Conservation (phyloP, 108 stramenopile genomes). For the Fistulifera solaris region DNA sequence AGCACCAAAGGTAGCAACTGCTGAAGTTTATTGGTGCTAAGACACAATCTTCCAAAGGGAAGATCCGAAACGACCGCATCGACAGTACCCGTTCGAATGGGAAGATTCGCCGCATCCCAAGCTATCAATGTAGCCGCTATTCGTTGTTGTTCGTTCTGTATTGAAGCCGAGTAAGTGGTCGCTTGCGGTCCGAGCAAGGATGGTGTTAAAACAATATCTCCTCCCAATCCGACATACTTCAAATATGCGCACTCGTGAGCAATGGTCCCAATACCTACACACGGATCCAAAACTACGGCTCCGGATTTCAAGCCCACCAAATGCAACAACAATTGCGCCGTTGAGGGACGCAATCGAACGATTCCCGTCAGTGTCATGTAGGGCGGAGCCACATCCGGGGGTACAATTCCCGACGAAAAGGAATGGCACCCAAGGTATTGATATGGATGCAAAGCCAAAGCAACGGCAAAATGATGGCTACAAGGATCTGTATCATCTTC, state of each 20-base stretch:
- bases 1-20: conserved; percentile 41
- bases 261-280: conserved; percentile 60
- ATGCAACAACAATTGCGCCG: conserved; percentile 37
- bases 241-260: conserved; percentile 25
- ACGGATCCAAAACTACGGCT: conserved; percentile 60
- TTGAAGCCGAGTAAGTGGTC: conserved; percentile 3
- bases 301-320: conserved; percentile 27
- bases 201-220: conserved; percentile 35
- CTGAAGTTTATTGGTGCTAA: conserved; percentile 29
- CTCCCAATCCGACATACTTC: conserved; percentile 28
- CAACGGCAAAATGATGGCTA: conserved; percentile 25
- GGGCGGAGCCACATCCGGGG: conserved; percentile 41
- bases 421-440: conserved; percentile 35
- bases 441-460: conserved; percentile 38
- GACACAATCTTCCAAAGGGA: conserved; percentile 54
- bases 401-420: conserved; percentile 26
- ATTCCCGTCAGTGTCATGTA: conserved; percentile 24
- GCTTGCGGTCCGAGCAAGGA: conserved; percentile 5
- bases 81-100: conserved; percentile 36
- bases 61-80: conserved; percentile 54
- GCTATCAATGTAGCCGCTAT: conserved; percentile 8
- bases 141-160: neutral
- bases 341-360: conserved; percentile 42
- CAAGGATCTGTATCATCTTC: too few species aligned
- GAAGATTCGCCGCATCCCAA: conserved; percentile 53